Evolutionary conservation across 116 monocot species (phyloP).

Genomic region (Dioscorea cayenensis): DNA sequence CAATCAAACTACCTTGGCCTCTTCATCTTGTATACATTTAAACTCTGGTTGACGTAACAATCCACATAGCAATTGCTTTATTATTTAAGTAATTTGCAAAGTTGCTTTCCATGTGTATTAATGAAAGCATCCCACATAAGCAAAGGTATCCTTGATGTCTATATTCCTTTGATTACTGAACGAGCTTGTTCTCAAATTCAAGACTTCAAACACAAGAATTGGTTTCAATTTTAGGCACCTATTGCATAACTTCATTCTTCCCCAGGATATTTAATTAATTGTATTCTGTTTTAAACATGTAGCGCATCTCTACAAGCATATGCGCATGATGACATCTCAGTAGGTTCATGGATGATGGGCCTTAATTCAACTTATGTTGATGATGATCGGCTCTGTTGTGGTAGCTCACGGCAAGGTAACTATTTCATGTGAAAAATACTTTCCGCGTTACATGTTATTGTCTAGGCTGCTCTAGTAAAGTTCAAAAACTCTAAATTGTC

Average conservation of each 20-base stretch:
- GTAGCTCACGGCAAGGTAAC: constrained; percentile 59
- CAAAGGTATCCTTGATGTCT: no score
- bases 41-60: no score
- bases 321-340: constrained; percentile 77
- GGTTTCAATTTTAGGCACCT: neutral
- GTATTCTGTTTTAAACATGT: constrained; percentile 10
- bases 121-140: no score
- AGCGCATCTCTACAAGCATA: constrained; percentile 84
- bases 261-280: neutral
- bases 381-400: constrained; percentile 90
- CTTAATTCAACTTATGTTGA: constrained; percentile 73
- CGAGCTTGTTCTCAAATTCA: no score
- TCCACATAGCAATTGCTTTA: no score
- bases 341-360: constrained; percentile 99
- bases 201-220: neutral
- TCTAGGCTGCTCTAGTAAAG: neutral
- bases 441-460: neutral
- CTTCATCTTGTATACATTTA: no score
- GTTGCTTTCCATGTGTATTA: no score
- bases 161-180: no score
- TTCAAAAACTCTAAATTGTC: neutral
- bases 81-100: no score
- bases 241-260: neutral
- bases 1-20: no score
- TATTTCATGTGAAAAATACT: neutral